Base-by-base conservation (phyloP, 2,329 filamentous ascomycete genomes). In the Exophiala calicioides region DNA sequence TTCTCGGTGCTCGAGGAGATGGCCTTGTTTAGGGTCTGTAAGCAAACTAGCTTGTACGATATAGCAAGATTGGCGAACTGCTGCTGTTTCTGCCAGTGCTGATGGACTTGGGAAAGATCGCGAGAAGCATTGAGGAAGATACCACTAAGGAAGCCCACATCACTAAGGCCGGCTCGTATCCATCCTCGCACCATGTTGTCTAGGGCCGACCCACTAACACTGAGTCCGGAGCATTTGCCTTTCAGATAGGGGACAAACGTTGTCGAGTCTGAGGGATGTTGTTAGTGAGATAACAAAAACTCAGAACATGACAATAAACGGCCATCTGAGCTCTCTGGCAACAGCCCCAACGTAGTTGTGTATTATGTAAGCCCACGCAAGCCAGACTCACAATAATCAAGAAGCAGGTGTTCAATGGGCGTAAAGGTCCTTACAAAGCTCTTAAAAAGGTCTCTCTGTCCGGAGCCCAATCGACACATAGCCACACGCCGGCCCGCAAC, bases 391-490 rank as follows among this genome's bases (percentile, higher is more conserved):
- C 34, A 37, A 23, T 37, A 13, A n/a, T 37, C 34, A 12, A 37
- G 18, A 8, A 37, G 34, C 10, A 37, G 23, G 23, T 24, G 34
- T 20, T 37, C 34, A 20, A 37, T 21, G 20, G 34, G 34, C 20
- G 20, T 21, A 20, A 37, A 37, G 19, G 34, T 16, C 18, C 34
- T 16, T 9, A 23, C 34, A 23, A 37, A 37, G 34, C 34, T 37
- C 34, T 10, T 37, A 23, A 37, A 37, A 5, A 20, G 34, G 34
- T 37, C 34, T 19, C 10, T 20, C 2, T 20, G 34, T 4, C 34
- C 34, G n/a, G n/a, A n/a, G n/a, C n/a, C n/a, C n/a, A n/a, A n/a
- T n/a, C n/a, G n/a, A n/a, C n/a, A n/a, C n/a, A n/a, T n/a, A n/a
- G n/a, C n/a, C n/a, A n/a, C n/a, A n/a, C n/a, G n/a, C n/a, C n/a